These are phyloP conservation scores for Achaetomium macrosporum DNA, from an alignment of 2,329 filamentous ascomycete genomes.

Conservation along the genomic window DNA sequence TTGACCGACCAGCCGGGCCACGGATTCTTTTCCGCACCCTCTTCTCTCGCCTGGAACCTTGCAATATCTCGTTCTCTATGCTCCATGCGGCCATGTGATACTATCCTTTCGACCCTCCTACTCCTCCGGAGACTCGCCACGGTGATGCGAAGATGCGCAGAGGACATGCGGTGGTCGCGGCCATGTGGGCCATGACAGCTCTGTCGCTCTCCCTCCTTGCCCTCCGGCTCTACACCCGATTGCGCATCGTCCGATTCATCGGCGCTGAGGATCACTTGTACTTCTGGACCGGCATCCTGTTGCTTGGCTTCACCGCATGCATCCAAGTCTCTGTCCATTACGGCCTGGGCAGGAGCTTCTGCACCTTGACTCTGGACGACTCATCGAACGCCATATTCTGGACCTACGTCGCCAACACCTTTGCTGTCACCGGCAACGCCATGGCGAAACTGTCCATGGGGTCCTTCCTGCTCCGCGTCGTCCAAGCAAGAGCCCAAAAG, in stretches of 20 bases:
- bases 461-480: conserved; percentile 34
- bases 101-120: too few relatives aligned
- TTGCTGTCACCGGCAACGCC: conserved; percentile 34
- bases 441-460: conserved; percentile 37
- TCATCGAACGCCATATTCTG: conserved; percentile 35
- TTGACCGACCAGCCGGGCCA: too few relatives aligned
- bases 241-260: conserved; percentile 32
- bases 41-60: too few relatives aligned
- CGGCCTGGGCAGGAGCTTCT: conserved; percentile 32
- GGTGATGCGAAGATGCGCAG: conserved; percentile 27
- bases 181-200: conserved; percentile 34
- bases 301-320: conserved; percentile 31
- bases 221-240: conserved; percentile 34
- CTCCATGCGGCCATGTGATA: too few relatives aligned
- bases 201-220: conserved; percentile 31
- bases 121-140: too few relatives aligned
- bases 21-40: too few relatives aligned
- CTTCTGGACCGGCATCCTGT: conserved; percentile 31
- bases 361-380: conserved; percentile 30
- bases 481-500: conserved; percentile 32
- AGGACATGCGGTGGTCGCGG: conserved; percentile 29
- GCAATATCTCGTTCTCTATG: too few relatives aligned
- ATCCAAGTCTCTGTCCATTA: conserved; percentile 33
- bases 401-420: conserved; percentile 35
- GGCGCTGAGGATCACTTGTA: conserved; percentile 35